These are phyloP conservation scores for Capsicum rhomboideum DNA, from an alignment of 257 asterid genomes.

Conservation along the genomic window DNA sequence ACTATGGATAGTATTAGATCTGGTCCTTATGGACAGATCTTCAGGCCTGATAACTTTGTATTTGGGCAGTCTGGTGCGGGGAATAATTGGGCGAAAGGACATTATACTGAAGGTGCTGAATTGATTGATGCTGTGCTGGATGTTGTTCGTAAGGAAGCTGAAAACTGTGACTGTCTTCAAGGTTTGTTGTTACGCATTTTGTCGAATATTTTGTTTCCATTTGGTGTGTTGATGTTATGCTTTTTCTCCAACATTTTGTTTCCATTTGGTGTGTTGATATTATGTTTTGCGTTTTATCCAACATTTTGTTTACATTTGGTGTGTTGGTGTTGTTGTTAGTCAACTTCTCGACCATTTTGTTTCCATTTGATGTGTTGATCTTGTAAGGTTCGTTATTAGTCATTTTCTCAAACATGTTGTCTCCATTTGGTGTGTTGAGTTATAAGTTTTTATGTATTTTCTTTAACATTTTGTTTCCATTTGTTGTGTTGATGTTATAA, in stretches of 20 bases:
- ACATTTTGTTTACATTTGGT: no score
- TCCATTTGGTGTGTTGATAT: not conserved
- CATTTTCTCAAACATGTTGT: no score
- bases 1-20: conserved; percentile 1
- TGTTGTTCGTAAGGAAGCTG: not conserved
- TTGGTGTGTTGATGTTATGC: not conserved
- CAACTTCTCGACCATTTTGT: no score
- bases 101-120: not conserved
- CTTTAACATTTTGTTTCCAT: no score
- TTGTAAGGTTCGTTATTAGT: no score
- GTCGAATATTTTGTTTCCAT: not conserved
- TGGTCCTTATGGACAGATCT: not conserved
- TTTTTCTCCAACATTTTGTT: not conserved
- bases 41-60: not conserved
- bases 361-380: no score
- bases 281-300: no score
- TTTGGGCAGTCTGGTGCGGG: conserved; percentile 7
- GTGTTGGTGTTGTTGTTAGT: no score
- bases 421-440: no score
- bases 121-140: not conserved
- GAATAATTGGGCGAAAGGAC: conserved; percentile 1
- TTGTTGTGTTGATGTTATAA: no score
- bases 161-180: conserved; percentile 1
- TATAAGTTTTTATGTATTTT: no score
- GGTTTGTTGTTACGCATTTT: not conserved